Conservation (phyloP, 1,284 basidiomycete genomes). For the Thecaphora thlaspeos region DNA sequence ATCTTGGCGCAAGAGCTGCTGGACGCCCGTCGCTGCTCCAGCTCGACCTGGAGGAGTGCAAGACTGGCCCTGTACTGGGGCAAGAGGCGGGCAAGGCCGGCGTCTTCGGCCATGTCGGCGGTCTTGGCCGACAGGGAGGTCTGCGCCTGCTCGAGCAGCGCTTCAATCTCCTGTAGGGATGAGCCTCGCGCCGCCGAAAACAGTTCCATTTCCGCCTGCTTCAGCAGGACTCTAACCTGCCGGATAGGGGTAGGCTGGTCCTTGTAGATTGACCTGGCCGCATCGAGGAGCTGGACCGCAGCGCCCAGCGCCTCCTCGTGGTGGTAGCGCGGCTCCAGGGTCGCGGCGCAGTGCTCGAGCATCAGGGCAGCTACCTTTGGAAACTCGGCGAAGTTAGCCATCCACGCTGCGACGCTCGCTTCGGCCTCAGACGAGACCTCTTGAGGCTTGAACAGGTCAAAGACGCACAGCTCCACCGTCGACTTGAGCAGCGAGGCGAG, state of each 20-base stretch:
- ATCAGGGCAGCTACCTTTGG: conserved; percentile 11
- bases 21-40: conserved; percentile 9
- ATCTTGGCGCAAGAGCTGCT: conserved; percentile 15
- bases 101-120: conserved; percentile 6
- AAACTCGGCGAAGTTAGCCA: conserved; percentile 1
- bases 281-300: conserved; percentile 8
- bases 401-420: conserved; percentile 13
- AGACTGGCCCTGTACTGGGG: conserved; percentile 29
- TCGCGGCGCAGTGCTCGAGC: conserved; percentile 24
- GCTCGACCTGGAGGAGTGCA: conserved; percentile 7
- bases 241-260: conserved; percentile 21
- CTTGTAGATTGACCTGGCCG: conserved; percentile 16
- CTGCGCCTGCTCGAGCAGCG: conserved; percentile 11
- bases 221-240: conserved; percentile 22
- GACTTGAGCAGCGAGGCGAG: conserved; percentile 10
- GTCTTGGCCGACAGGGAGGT: conserved; percentile 9
- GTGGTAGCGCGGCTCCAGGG: conserved; percentile 27
- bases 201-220: conserved; percentile 31
- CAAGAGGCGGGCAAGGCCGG: conserved; percentile 12
- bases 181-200: conserved; percentile 12
- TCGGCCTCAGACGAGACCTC: conserved; percentile 8
- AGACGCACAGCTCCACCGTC: conserved; percentile 30
- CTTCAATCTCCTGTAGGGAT: conserved; percentile 7
- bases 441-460: conserved; percentile 22
- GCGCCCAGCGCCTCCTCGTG: conserved; percentile 30